A percentile compares a stretch with the other conserved stretches of the same genome.
phyloP scores from a whole-genome alignment of 345 rosid species.

The Mangifera indica region DNA sequence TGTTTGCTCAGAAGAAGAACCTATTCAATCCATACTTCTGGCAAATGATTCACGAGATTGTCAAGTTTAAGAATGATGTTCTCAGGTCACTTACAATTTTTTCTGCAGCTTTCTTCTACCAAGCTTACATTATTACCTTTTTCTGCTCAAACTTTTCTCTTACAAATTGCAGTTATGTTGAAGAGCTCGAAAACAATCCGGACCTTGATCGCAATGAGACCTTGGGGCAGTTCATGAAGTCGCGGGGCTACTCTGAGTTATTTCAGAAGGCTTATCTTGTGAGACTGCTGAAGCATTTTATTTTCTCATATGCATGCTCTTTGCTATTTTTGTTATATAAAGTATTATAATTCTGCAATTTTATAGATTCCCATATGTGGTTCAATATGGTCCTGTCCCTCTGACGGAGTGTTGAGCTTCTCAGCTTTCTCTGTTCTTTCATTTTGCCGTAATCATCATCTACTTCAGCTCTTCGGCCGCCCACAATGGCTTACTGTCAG shows the following conservation, averaged over 20 bases:
- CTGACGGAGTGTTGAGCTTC: constrained; percentile 70
- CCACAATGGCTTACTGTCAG: constrained; percentile 91
- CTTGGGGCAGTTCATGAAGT: constrained; percentile 58
- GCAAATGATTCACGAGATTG: constrained; percentile 75
- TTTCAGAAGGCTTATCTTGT: constrained; percentile 91
- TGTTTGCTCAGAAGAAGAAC: constrained; percentile 78
- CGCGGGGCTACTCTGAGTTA: constrained; percentile 71
- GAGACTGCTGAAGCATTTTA: constrained; percentile 21
- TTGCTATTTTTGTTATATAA: neutral
- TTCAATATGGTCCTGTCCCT: constrained; percentile 86
- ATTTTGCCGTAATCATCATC: constrained; percentile 80
- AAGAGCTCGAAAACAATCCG: constrained; percentile 60
- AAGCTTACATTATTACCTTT: too few relatives aligned
- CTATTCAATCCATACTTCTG: constrained; percentile 63
- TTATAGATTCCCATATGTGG: constrained; percentile 79
- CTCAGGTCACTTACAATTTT: constrained; percentile 31
- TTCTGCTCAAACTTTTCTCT: neutral
- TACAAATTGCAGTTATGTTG: constrained; percentile 49
- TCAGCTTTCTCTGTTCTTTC: constrained; percentile 84
- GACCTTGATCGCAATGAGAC: constrained; percentile 64
- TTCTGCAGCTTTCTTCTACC: too few relatives aligned
- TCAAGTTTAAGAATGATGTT: constrained; percentile 67
- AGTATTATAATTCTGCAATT: neutral
- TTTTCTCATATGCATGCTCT: neutral
- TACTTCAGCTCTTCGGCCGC: constrained; percentile 88